Conservation (phyloP, 345 rosid species). For the Combretum micranthum region DNA sequence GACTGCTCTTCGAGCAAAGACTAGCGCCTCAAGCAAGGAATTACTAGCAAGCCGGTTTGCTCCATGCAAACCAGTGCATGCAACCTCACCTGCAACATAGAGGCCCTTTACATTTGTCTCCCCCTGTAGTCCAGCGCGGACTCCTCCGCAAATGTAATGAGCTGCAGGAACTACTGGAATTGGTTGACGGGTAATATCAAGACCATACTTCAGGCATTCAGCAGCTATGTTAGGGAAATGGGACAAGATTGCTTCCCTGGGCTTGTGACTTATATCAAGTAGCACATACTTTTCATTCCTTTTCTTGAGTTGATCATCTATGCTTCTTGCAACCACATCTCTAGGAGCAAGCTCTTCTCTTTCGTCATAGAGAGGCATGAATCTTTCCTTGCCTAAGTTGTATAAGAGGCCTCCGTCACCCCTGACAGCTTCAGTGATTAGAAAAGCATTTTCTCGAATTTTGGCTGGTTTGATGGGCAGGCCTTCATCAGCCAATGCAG, state of each 20-base stretch:
- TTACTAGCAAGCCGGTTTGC: slow-evolving; percentile 97
- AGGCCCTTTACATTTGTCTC: slow-evolving; percentile 86
- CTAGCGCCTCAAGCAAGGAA: slow-evolving; percentile 92
- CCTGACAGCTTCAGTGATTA: slow-evolving; percentile 80
- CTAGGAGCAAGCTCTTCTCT: slow-evolving; percentile 97
- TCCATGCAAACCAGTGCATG: slow-evolving; percentile 94
- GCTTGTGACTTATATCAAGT: slow-evolving; percentile 85
- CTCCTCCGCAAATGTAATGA: slow-evolving; percentile 98
- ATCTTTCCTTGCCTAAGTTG: slow-evolving; percentile 72
- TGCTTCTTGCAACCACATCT: slow-evolving; percentile 93
- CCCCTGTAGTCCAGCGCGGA: slow-evolving; percentile 83
- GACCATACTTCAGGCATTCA: slow-evolving; percentile 69
- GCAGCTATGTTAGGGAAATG: slow-evolving; percentile 96
- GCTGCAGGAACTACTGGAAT: slow-evolving; percentile 96
- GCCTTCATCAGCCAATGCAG: slow-evolving; percentile 97
- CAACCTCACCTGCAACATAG: slow-evolving; percentile 97
- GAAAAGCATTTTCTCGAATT: slow-evolving; percentile 81
- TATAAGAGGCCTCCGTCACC: slow-evolving; percentile 96
- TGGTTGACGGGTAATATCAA: slow-evolving; percentile 71
- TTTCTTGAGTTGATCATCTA: slow-evolving; percentile 87
- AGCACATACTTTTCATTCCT: slow-evolving; percentile 71
- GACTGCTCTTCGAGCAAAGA: slow-evolving; percentile 88
- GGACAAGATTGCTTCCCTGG: slow-evolving; percentile 69
- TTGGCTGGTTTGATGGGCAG: slow-evolving; percentile 60
- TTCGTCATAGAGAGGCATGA: slow-evolving; percentile 83